These are phyloP conservation scores for Cytospora piceicola DNA, from an alignment of 2,329 filamentous ascomycete species.

Conservation along the genomic window DNA sequence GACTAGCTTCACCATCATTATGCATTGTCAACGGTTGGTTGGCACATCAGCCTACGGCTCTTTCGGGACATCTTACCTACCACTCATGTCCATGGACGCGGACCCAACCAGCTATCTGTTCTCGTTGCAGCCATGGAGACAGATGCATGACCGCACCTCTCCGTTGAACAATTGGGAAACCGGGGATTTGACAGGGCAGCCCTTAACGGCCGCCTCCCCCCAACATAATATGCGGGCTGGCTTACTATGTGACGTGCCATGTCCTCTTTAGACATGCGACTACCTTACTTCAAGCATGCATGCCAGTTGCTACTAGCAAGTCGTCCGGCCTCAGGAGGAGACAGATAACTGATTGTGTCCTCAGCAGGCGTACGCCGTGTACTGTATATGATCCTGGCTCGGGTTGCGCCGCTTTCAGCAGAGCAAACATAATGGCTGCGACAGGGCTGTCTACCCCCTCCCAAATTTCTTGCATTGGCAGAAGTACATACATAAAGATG, in stretches of 20 bases:
- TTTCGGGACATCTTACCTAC: constrained; percentile 50
- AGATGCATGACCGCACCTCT: not conserved
- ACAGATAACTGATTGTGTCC: constrained; percentile 10
- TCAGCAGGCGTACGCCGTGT: constrained; percentile 6
- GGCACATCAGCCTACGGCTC: constrained; percentile 53
- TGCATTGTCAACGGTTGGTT: constrained; percentile 32
- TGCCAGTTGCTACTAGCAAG: not conserved
- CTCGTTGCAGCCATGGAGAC: not conserved
- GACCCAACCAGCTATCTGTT: not conserved
- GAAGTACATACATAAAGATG: constrained; percentile 8
- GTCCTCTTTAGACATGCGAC: constrained; percentile 6
- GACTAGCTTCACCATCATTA: constrained; percentile 19
- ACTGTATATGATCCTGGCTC: not conserved
- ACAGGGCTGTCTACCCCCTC: constrained; percentile 10
- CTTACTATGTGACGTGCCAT: not conserved
- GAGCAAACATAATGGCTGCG: constrained; percentile 14
- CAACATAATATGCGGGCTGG: not conserved
- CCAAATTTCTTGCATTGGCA: constrained; percentile 8
- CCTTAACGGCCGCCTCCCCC: not conserved
- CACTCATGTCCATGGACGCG: constrained; percentile 5
- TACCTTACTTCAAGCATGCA: not conserved
- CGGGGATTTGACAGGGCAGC: constrained; percentile 9
- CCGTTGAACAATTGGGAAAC: constrained; percentile 11
- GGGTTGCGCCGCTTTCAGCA: constrained; percentile 7
- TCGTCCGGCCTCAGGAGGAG: constrained; percentile 2